These are phyloP conservation scores for Boletus pseudo-olivaceus DNA, from an alignment of 768 basidiomycete species.

Conservation along the genomic window DNA sequence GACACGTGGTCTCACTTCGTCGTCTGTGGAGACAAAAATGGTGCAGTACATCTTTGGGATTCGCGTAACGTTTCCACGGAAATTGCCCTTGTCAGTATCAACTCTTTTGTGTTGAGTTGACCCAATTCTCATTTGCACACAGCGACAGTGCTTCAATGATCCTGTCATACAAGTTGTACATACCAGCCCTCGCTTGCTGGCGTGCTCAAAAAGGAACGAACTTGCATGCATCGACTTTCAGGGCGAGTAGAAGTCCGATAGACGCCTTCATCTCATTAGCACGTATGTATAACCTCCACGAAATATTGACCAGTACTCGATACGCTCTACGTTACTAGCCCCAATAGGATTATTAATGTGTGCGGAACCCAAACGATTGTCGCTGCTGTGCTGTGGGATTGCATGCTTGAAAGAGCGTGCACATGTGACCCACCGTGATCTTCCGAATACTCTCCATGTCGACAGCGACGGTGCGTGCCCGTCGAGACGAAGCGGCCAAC, in stretches of 20 bases:
- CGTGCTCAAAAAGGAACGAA: slow-evolving; percentile 39
- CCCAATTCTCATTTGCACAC: neutral
- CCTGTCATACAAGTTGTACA: slow-evolving; percentile 40
- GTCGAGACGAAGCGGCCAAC: slow-evolving; percentile 52
- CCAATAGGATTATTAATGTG: neutral
- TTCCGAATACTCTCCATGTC: slow-evolving; percentile 22
- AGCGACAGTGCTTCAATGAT: slow-evolving; percentile 36
- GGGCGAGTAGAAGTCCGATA: slow-evolving; percentile 12
- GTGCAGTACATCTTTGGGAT: slow-evolving; percentile 47
- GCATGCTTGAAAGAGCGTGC: neutral
- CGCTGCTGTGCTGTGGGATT: neutral
- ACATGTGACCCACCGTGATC: slow-evolving; percentile 1
- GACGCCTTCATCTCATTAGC: neutral
- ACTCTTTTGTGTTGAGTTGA: neutral
- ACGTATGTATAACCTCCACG: too few species aligned
- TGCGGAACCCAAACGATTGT: neutral
- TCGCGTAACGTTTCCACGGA: slow-evolving; percentile 35
- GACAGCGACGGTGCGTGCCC: slow-evolving; percentile 30
- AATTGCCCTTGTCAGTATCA: slow-evolving; percentile 21
- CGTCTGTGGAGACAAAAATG: slow-evolving; percentile 42
- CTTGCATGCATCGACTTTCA: slow-evolving; percentile 25
- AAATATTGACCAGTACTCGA: neutral
- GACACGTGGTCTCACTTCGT: slow-evolving; percentile 35
- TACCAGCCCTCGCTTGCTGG: slow-evolving; percentile 32
- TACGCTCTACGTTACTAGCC: neutral